Conservation (phyloP, 495 filamentous ascomycete species). For the Aspergillus kassunensis region DNA sequence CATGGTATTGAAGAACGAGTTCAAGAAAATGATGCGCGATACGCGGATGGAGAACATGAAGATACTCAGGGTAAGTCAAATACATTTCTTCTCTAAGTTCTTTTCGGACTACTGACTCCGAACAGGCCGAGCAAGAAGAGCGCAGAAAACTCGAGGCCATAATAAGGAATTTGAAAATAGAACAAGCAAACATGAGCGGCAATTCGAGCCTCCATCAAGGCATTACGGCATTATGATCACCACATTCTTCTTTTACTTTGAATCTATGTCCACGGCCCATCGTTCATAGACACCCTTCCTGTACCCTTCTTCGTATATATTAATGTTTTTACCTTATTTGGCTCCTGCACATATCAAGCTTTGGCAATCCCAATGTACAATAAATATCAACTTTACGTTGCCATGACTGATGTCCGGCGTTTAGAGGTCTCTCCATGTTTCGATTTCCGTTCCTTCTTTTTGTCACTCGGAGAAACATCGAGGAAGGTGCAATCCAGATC, state of each 20-base stretch:
- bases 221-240: conserved; percentile 43
- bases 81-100: conserved; percentile 1
- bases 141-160: conserved; percentile 60
- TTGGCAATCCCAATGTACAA: conserved; percentile 8
- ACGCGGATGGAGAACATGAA: conserved; percentile 68
- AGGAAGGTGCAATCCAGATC: conserved; percentile 11
- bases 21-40: conserved; percentile 89
- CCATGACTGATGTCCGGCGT: neutral
- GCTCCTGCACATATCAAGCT: conserved; percentile 12
- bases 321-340: conserved; percentile 13
- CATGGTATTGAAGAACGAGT: conserved; percentile 72
- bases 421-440: neutral
- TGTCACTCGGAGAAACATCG: neutral
- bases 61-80: conserved; percentile 59
- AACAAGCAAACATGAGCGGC: conserved; percentile 45
- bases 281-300: no score
- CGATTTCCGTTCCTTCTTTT: conserved; percentile 2
- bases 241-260: conserved; percentile 12
- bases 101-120: conserved; percentile 16
- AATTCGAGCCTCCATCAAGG: conserved; percentile 50
- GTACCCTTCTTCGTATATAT: conserved; percentile 23
- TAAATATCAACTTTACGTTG: neutral
- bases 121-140: conserved; percentile 69
- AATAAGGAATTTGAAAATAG: conserved; percentile 52
- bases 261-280: neutral